phyloP scores from a whole-genome alignment of 208 protist species.

The Histomonas meleagridis region DNA sequence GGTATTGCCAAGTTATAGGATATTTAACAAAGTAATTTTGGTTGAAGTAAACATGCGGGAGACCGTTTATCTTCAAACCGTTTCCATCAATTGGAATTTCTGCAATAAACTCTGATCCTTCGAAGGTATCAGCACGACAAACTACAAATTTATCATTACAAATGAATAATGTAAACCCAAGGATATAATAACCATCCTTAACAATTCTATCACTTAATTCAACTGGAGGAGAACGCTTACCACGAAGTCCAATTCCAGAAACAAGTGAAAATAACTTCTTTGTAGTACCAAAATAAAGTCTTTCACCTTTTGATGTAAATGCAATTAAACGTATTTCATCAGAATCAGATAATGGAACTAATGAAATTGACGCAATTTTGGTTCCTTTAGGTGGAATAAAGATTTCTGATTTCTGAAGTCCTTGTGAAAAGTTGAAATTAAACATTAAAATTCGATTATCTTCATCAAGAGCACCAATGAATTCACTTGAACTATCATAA shows the following conservation, averaged over 20 bases:
- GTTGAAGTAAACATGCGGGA: neutral
- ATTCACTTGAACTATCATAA: neutral
- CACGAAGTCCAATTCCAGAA: neutral
- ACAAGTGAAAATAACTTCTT: neutral
- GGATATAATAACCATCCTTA: neutral
- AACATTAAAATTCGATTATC: neutral
- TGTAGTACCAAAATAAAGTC: neutral
- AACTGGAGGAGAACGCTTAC: neutral
- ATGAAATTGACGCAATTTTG: neutral
- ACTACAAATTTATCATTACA: neutral
- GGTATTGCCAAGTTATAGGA: neutral
- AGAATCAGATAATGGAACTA: neutral
- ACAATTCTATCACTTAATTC: neutral
- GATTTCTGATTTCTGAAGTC: too few relatives aligned
- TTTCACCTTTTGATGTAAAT: neutral
- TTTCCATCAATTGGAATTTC: neutral
- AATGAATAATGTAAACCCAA: neutral
- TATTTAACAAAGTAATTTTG: neutral
- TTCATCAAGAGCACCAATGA: neutral
- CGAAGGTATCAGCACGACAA: neutral
- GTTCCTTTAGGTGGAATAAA: neutral
- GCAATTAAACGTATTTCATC: neutral
- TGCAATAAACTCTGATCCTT: neutral
- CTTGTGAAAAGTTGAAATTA: neutral
- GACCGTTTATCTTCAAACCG: neutral